A percentile compares a stretch with the other conserved stretches of the same genome.
phyloP scores from a whole-genome alignment of 2,329 filamentous ascomycete species.

The Blastomyces percursus region DNA sequence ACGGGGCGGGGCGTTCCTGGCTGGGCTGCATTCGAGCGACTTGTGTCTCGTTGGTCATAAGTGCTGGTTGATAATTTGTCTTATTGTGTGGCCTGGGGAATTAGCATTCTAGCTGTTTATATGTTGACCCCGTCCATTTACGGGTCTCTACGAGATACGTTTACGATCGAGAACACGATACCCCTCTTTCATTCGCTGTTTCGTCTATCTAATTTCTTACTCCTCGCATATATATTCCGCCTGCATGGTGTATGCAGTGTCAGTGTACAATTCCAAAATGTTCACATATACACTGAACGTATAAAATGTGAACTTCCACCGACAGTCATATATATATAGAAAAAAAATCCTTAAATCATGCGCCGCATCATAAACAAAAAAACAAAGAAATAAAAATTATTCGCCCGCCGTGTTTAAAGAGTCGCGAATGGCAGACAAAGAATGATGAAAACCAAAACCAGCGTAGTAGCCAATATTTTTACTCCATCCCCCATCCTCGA shows the following conservation, averaged over 20 bases:
- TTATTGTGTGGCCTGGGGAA: neutral
- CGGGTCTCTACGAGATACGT: neutral
- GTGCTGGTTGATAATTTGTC: neutral
- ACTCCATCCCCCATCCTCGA: conserved; percentile 44
- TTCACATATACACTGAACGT: neutral
- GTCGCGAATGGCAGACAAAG: neutral
- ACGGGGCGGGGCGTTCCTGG: neutral
- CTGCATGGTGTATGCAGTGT: neutral
- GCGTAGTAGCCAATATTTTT: neutral
- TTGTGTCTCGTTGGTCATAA: neutral
- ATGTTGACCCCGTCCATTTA: neutral
- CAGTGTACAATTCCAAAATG: neutral
- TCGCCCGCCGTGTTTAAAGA: neutral
- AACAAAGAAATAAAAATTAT: neutral
- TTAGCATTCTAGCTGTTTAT: neutral
- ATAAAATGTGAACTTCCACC: neutral
- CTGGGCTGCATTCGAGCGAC: neutral
- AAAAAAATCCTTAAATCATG: neutral
- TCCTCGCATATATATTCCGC: neutral
- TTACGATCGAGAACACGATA: neutral
- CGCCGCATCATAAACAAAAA: too few species aligned
- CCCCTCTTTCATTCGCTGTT: neutral
- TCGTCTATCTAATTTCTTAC: neutral
- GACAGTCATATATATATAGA: neutral
- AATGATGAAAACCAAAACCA: neutral